Evolutionary conservation across 768 basidiomycete genomes (phyloP).

Genomic region (Boletus coccyginus): DNA sequence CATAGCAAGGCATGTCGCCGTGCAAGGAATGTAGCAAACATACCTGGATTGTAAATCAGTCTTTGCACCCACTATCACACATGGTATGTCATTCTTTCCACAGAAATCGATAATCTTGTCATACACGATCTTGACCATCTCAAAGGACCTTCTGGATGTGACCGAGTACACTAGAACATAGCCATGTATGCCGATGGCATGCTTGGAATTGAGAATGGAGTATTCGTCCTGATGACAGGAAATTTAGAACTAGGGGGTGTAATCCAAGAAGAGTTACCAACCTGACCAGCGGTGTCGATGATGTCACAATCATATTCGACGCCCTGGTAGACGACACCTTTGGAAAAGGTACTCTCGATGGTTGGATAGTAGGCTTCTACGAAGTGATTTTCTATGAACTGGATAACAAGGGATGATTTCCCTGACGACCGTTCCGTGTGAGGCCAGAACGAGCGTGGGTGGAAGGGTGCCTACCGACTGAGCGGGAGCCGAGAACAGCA

Average conservation of each 20-base stretch:
- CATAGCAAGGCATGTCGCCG: constrained; percentile 8
- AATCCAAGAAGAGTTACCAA: constrained; percentile 33
- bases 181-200: constrained; percentile 96
- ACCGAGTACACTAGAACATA: constrained; percentile 97
- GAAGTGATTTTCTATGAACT: constrained; percentile 92
- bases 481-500: constrained; percentile 81
- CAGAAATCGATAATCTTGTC: constrained; percentile 92
- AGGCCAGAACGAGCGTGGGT: constrained; percentile 5
- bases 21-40: constrained; percentile 25
- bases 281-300: constrained; percentile 98
- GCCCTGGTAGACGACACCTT: constrained; percentile 84
- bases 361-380: constrained; percentile 94
- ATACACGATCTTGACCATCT: constrained; percentile 91
- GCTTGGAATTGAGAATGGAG: constrained; percentile 88
- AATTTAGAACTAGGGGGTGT: constrained; percentile 2
- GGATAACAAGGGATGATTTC: constrained; percentile 89
- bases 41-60: constrained; percentile 76
- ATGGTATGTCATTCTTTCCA: constrained; percentile 80
- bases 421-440: constrained; percentile 49
- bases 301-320: constrained; percentile 95
- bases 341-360: constrained; percentile 85
- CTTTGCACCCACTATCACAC: constrained; percentile 94
- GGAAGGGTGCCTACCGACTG: constrained; percentile 64
- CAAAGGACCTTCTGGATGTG: constrained; percentile 83
- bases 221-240: constrained; percentile 70